Base-by-base conservation (phyloP, 139 green algal genomes). In the Pleodorina starrii region DNA sequence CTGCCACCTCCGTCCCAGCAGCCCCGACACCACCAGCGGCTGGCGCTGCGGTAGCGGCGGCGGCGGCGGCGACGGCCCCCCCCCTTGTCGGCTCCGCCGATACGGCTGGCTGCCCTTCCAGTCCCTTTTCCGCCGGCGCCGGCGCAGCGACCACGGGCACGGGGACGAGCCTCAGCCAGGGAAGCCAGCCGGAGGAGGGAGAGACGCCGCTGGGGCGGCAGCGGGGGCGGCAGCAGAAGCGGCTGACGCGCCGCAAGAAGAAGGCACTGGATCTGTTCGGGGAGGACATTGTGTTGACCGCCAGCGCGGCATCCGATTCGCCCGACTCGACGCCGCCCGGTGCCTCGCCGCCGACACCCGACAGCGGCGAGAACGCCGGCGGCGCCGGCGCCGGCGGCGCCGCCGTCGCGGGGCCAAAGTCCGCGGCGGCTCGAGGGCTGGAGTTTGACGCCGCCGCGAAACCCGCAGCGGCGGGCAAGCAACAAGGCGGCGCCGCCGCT, bases 221-320 rank as follows among this genome's bases (percentile, higher is more conserved):
- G 35, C 69, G 36, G 12, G 14, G 54, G 35, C 36, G 69, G 72
- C 42, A 7, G 4, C 10, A 3, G 25, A 54, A 51, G 32, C 44
- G 44, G 44, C 43, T 63, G 29, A 51, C 25, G 10, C 74, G 74
- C 12, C 48, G 76, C 17, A 69, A 69, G n/a, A 46, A 84, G 36
- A 84, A 0, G 9, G n/a, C n/a, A 5, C 0, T 71, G 48, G n/a
- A 84, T n/a, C 48, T 69, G 76, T 84, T 84, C 36, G 76, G 76
- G 12, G 76, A 84, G 76, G 46, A 84, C 0, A 48, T 84, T 1
- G 76, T 69, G 16, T n/a, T 69, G 12, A 54, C n/a, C 48, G 14
- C 32, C 36, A 84, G 76, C 76, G 50, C 76, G 0, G 48, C 76
- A 7, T 84, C 76, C 35, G 76, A 84, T 54, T 84, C 76, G 2